Evolutionary conservation across 2,329 filamentous ascomycete species (phyloP).

Genomic region (Fusarium pseudograminearum): DNA sequence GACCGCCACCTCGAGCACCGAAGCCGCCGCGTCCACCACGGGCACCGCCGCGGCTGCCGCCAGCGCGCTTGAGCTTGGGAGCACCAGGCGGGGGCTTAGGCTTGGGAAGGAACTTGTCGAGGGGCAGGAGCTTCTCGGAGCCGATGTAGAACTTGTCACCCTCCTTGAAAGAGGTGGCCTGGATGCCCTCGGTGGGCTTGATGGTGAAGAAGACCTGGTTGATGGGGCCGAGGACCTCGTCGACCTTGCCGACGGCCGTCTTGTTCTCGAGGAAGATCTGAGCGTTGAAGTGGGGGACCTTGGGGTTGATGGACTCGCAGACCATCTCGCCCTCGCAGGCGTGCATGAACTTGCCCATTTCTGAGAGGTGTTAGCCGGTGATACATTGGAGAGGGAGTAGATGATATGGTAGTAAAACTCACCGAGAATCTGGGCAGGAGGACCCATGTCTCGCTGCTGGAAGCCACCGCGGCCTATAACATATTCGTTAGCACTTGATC

Average conservation of each 20-base stretch:
- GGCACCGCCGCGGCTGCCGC: constrained; percentile 59
- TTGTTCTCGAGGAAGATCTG: constrained; percentile 99
- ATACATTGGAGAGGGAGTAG: too few species aligned
- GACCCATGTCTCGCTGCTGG: constrained; percentile 56
- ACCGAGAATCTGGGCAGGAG: constrained; percentile 55
- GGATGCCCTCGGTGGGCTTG: constrained; percentile 96
- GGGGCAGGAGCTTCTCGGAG: constrained; percentile 90
- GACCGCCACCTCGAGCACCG: constrained; percentile 50
- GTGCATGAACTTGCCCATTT: constrained; percentile 96
- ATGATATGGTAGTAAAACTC: constrained; percentile 28
- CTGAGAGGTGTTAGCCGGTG: constrained; percentile 53
- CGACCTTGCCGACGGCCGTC: constrained; percentile 94
- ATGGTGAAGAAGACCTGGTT: constrained; percentile 99
- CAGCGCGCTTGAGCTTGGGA: constrained; percentile 71
- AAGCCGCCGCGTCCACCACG: constrained; percentile 53
- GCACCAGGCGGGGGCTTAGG: constrained; percentile 80
- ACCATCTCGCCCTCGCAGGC: constrained; percentile 98
- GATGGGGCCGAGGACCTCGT: constrained; percentile 96
- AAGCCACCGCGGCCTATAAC: constrained; percentile 54
- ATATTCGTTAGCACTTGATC: constrained; percentile 27
- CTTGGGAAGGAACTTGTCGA: constrained; percentile 97
- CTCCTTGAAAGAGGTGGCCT: constrained; percentile 91
- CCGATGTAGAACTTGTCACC: constrained; percentile 98
- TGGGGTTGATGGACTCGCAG: constrained; percentile 93
- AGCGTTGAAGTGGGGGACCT: constrained; percentile 99